phyloP scores from a whole-genome alignment of 305 asterid genomes.

The Fraxinus albicans region DNA sequence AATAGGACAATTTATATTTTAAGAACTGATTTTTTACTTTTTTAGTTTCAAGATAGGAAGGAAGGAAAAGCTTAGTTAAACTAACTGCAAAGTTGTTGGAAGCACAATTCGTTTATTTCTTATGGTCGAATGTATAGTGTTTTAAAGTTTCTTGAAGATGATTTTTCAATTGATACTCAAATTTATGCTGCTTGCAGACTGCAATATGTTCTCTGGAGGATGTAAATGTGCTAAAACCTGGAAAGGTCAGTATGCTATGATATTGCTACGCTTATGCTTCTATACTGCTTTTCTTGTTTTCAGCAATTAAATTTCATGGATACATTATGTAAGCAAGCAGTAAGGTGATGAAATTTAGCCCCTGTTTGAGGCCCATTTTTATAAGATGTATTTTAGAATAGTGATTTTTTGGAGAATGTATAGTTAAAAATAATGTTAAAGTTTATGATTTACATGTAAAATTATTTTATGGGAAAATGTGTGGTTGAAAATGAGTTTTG shows the following conservation, averaged over 20 bases:
- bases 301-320: background rate
- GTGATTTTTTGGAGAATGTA: background rate
- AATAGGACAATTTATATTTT: background rate
- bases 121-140: background rate
- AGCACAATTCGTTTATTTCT: background rate
- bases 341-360: background rate
- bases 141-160: slow-evolving; percentile 15
- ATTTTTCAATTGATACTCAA: slow-evolving; percentile 17
- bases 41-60: slow-evolving; percentile 7
- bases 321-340: background rate
- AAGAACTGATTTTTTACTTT: background rate
- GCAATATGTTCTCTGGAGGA: slow-evolving; percentile 94
- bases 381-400: background rate
- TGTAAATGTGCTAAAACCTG: slow-evolving; percentile 53
- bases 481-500: background rate
- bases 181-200: slow-evolving; percentile 59
- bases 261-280: slow-evolving; percentile 20
- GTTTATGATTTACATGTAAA: background rate
- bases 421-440: too few species aligned
- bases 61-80: background rate
- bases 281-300: background rate
- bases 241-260: slow-evolving; percentile 62
- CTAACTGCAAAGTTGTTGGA: background rate
- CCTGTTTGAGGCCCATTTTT: background rate
- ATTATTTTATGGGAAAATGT: background rate